These are phyloP conservation scores for Syncephalis plumigaleata DNA, from an alignment of 371 early-diverging fungal species.

Conservation along the genomic window DNA sequence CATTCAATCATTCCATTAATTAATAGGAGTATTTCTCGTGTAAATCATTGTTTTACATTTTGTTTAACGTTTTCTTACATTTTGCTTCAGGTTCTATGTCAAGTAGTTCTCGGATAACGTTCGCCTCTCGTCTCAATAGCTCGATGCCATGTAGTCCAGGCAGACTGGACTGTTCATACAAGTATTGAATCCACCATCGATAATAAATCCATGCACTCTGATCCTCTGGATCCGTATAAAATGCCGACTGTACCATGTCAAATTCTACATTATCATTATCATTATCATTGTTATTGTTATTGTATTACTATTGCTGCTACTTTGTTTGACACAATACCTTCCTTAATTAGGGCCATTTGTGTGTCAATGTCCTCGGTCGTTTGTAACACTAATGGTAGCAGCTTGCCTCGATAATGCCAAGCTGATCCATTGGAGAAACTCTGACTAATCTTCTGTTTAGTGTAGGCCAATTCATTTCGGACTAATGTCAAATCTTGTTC, in stretches of 20 bases:
- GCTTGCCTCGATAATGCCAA: slow-evolving; percentile 88
- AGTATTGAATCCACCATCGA: slow-evolving; percentile 59
- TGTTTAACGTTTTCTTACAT: too few relatives aligned
- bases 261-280: slow-evolving; percentile 35
- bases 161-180: too few relatives aligned
- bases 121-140: slow-evolving; percentile 36
- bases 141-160: slow-evolving; percentile 15
- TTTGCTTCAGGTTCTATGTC: slow-evolving; percentile 80
- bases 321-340: too few relatives aligned
- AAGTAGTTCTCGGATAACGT: slow-evolving; percentile 49
- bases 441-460: slow-evolving; percentile 64
- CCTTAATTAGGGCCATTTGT: slow-evolving; percentile 3
- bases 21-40: too few relatives aligned
- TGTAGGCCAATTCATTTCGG: slow-evolving; percentile 61
- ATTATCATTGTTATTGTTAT: too few relatives aligned
- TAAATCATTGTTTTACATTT: too few relatives aligned
- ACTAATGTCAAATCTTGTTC: slow-evolving; percentile 1
- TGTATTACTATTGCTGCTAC: too few relatives aligned
- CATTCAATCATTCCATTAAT: too few relatives aligned
- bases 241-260: slow-evolving; percentile 66
- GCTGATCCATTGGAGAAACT: slow-evolving; percentile 91
- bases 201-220: slow-evolving; percentile 93
- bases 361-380: slow-evolving; percentile 12
- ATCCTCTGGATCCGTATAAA: slow-evolving; percentile 92
- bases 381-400: slow-evolving; percentile 34